Evolutionary conservation across 768 basidiomycete species (phyloP), one percentile per base, ranked within the genome.

Genomic region (Kwoniella europaea): DNA sequence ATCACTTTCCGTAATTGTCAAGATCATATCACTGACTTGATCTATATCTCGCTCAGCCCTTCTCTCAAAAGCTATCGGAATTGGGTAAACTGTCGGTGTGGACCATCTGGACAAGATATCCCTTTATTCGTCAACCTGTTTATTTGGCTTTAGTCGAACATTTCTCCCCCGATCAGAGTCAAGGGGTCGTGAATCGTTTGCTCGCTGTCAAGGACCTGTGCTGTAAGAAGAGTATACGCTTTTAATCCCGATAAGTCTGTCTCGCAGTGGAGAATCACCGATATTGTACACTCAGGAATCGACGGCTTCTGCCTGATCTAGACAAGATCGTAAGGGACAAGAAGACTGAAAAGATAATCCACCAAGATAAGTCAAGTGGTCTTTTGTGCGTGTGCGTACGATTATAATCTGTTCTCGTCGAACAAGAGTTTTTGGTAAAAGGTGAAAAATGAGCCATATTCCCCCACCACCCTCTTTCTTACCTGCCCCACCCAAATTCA

Each of bases 401-500:
- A 18, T 13, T 50, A 50, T 50, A 50, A 50, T 50, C 46, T 50
- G 46, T 50, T 50, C 46, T 50, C 46, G 18, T 50, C 46, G 3
- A 18, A 15, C 13, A 18, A 18, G 46, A 50, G 18, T 16, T 10
- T 4, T 35, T 35, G 58, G 18, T 18, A 6, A 59, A 15, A 20
- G 35, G 46, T 50, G 46, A 13, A 70, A 64, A 13, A 70, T 70
- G 68, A 65, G 68, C 35, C 60, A 63, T 50, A 56, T 70, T 27
- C 68, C 68, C 9, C 68, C 68, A n/a, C 68, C 63, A 54, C 68
- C 68, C 20, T 61, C 68, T 2, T 70, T 65, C 29, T 24, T 70
- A 16, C 68, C 68, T 20, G 60, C 63, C 12, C 68, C 68, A 24
- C 68, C 68, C 18, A 59, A 43, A 24, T 46, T 55, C 52, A 52